Evolutionary conservation across 1,284 basidiomycete genomes (phyloP), one percentile per base, ranked within the genome.

Genomic region (Cryptococcus hybrid): DNA sequence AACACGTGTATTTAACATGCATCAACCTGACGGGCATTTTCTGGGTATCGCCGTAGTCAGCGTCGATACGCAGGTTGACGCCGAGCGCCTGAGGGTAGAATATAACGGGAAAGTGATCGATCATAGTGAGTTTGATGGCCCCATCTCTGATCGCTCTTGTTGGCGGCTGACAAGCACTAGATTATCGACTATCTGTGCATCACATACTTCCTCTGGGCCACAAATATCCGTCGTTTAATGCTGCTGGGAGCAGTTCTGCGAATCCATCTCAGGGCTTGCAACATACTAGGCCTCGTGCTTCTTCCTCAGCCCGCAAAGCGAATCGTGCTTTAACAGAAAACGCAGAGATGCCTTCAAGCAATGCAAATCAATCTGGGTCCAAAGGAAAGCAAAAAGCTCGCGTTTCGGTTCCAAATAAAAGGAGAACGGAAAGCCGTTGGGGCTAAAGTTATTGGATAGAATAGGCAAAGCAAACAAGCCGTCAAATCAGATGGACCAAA

Each of bases 1-100:
- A 7, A 47, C 46, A 6, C 18, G 34, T 7, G 38, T 45, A 48
- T 57, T 58, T 44, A 63, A 48, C n/a, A 50, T 38, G 47, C 39
- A 36, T 7, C 60, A 59, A 18, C 56, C 55, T 8, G 57, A 50
- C 36, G 55, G 57, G 15, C 58, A 50, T 11, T 52, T 50, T n/a
- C 59, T 57, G 9, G 58, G 57, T 52, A 51, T 59, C 24, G 58
- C 61, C 38, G n/a, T 51, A 11, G 49, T 51, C 18, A 38, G 39
- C 24, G 49, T 51, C 37, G 49, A 51, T n/a, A 42, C 49, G n/a
- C 18, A 8, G 35, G 37, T 12, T 11, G 37, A 51, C 13, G 49
- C 49, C 39, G 49, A 51, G 39, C 39, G 37, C 7, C 24, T 51
- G 15, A 38, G 49, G 15, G 8, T 11, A 13, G 13, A 38, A 15